Evolutionary conservation across 2,329 filamentous ascomycete species (phyloP).

Genomic region (Fusarium sp.): DNA sequence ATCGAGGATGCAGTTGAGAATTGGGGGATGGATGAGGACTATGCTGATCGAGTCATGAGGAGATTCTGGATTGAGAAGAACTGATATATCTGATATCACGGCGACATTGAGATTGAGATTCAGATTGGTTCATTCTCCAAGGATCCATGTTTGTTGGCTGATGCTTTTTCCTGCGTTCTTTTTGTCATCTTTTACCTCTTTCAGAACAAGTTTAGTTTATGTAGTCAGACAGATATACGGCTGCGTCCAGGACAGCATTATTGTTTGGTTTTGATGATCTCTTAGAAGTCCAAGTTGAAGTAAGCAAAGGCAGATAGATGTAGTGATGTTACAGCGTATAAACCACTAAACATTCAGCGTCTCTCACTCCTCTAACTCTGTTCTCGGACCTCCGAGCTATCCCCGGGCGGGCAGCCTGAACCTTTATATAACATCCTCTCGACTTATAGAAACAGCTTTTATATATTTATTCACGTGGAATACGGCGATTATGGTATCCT

Average conservation of each 20-base stretch:
- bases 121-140: background rate
- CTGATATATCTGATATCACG: background rate
- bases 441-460: background rate
- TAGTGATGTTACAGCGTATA: background rate
- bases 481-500: background rate
- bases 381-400: slow-evolving; percentile 15
- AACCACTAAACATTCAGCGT: slow-evolving; percentile 8
- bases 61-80: slow-evolving; percentile 47
- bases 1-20: slow-evolving; percentile 64
- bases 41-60: slow-evolving; percentile 64
- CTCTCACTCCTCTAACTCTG: background rate
- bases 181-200: background rate
- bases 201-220: background rate
- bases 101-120: background rate
- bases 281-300: background rate
- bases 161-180: background rate
- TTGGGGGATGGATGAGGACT: slow-evolving; percentile 62
- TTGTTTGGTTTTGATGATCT: background rate
- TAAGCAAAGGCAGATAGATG: background rate
- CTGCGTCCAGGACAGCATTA: background rate
- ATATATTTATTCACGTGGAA: too few relatives aligned
- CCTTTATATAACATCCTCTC: background rate
- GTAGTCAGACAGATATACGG: background rate
- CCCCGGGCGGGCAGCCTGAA: background rate
- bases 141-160: background rate